Percentiles rank a stretch among this genome's conserved stretches.
phyloP scores from a whole-genome alignment of 2,329 filamentous ascomycete species.

The Colletotrichum sidae region DNA sequence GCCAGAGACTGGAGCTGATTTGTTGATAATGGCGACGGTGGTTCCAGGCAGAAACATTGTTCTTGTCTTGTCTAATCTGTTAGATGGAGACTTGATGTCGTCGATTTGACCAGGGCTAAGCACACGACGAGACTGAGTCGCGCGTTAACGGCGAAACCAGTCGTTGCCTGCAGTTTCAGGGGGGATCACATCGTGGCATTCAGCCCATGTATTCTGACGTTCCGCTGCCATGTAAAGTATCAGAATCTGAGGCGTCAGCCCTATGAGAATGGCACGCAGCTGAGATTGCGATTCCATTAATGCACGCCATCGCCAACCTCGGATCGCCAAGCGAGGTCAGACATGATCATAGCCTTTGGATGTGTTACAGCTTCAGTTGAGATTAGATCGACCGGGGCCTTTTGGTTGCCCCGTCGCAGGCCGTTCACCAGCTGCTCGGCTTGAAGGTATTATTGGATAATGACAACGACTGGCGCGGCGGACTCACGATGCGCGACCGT shows the following conservation, averaged over 20 bases:
- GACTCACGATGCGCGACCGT: background rate
- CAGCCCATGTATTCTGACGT: conserved; percentile 3
- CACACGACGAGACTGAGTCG: background rate
- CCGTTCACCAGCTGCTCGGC: conserved; percentile 15
- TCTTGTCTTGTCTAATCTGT: conserved; percentile 8
- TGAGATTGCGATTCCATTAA: conserved; percentile 17
- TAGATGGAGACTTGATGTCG: background rate
- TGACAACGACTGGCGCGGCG: conserved; percentile 11
- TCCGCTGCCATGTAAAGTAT: background rate
- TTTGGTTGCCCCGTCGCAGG: conserved; percentile 32
- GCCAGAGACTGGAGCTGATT: conserved; percentile 18
- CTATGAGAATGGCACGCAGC: conserved; percentile 21
- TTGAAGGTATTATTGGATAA: conserved; percentile 32
- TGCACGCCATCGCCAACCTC: conserved; percentile 30
- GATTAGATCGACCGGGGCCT: conserved; percentile 3
- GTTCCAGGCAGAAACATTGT: conserved; percentile 30
- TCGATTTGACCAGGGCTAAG: background rate
- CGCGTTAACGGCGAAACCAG: background rate
- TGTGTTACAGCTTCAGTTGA: conserved; percentile 35
- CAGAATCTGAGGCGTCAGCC: conserved; percentile 24
- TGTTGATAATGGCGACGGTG: conserved; percentile 25
- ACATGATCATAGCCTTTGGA: conserved; percentile 5
- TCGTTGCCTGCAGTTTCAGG: conserved; percentile 15
- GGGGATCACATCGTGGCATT: conserved; percentile 3
- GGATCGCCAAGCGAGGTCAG: conserved; percentile 5